These are phyloP conservation scores for Tuber calosporum DNA, from an alignment of 495 filamentous ascomycete genomes.

Conservation along the genomic window DNA sequence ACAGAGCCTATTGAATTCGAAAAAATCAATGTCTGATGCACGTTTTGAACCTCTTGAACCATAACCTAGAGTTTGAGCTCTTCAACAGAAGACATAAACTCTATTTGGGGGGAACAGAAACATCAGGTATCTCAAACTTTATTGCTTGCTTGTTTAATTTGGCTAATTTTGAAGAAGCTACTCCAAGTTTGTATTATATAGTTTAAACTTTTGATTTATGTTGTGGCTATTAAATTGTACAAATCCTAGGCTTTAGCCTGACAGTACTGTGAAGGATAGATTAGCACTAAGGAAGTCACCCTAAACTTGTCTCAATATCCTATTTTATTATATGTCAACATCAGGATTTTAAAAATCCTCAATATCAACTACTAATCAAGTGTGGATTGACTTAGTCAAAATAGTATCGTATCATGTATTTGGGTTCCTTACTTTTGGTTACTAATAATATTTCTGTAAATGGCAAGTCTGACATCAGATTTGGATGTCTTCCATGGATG, in stretches of 20 bases:
- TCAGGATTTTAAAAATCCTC: background rate
- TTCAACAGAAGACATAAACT: background rate
- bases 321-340: background rate
- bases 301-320: background rate
- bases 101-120: background rate
- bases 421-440: background rate
- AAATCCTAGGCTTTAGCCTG: background rate
- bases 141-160: background rate
- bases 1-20: too few species aligned
- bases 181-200: background rate
- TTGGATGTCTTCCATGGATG: background rate
- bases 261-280: background rate
- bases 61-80: background rate
- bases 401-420: background rate
- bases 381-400: background rate
- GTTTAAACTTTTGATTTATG: background rate
- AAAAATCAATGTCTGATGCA: too few species aligned
- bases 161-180: background rate
- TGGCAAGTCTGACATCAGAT: background rate
- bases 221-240: too few species aligned
- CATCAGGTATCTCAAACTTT: background rate
- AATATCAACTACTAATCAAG: background rate
- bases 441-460: background rate
- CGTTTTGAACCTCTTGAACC: too few species aligned
- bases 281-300: background rate